phyloP scores from a whole-genome alignment of 1,284 basidiomycete species.

The Cryptococcus hybrid region DNA sequence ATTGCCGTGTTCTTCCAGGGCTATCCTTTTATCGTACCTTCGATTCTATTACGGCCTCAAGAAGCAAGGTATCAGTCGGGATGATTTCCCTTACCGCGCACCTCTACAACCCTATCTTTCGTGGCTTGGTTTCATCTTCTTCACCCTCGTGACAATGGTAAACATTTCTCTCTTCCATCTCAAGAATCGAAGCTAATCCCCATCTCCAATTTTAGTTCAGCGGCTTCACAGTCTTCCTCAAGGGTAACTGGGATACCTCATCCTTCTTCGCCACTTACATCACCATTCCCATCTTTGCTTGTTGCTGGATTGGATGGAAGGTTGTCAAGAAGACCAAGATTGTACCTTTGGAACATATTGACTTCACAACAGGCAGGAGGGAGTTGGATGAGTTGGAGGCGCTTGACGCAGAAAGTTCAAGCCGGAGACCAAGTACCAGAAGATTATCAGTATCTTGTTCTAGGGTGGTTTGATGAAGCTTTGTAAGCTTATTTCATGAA shows the following conservation, averaged over 20 bases:
- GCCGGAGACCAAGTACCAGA: slow-evolving; percentile 21
- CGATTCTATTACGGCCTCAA: slow-evolving; percentile 66
- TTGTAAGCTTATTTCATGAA: too few relatives aligned
- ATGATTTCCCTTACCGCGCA: slow-evolving; percentile 58
- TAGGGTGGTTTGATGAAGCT: slow-evolving; percentile 6
- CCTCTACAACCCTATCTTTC: slow-evolving; percentile 54
- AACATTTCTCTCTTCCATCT: neutral
- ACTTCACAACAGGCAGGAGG: slow-evolving; percentile 63
- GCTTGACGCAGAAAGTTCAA: slow-evolving; percentile 26
- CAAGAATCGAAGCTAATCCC: neutral
- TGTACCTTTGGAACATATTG: slow-evolving; percentile 59
- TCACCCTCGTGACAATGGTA: slow-evolving; percentile 2
- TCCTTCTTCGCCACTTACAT: slow-evolving; percentile 51
- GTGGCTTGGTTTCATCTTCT: slow-evolving; percentile 37
- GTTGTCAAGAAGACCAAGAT: slow-evolving; percentile 57
- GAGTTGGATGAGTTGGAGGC: slow-evolving; percentile 61
- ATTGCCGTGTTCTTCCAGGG: slow-evolving; percentile 32
- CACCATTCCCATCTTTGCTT: slow-evolving; percentile 60
- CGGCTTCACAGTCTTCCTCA: slow-evolving; percentile 34
- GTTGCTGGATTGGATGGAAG: slow-evolving; percentile 61
- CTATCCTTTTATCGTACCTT: slow-evolving; percentile 69
- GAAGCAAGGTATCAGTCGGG: slow-evolving; percentile 60
- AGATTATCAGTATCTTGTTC: slow-evolving; percentile 29
- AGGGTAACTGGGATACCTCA: slow-evolving; percentile 55
- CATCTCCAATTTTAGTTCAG: slow-evolving; percentile 8